Base-by-base conservation (phyloP, 2,329 filamentous ascomycete genomes). In the Ceratocystiopsis minuta region DNA sequence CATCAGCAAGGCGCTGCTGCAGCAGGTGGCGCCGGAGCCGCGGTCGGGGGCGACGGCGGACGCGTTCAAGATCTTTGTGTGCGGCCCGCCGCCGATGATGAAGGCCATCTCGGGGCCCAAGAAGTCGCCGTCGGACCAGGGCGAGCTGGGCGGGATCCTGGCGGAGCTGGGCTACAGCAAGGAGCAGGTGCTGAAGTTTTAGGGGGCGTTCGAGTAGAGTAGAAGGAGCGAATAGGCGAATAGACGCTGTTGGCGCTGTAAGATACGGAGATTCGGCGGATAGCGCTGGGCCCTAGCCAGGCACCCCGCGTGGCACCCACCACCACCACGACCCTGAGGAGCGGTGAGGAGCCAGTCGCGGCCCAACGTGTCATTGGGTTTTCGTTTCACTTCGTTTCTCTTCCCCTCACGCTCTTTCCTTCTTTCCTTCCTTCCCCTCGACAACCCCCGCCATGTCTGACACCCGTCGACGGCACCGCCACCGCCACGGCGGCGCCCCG, bases 151-250 rank as follows among this genome's bases (percentile, higher is more conserved):
- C 10, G 90, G 83, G 48, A 67, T 78, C 49, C 67, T 98, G 36
- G 76, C 84, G 68, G 83, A 59, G 49, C 46, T 59, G 39, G 56
- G 56, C 38, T 71, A 70, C 54, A 55, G 49, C 24, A 49, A 59
- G 40, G 67, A 96, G 45, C 90, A 96, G 67, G 87, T 96, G 33
- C 94, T 84, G 70, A 96, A 96, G 72, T 93, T 94, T 56, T 94
- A 67, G 39, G 13, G 13, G 32, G 32, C 6, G 20, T 20, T n/a
- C n/a, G n/a, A n/a, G n/a, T n/a, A n/a, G n/a, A n/a, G n/a, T n/a
- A n/a, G n/a, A n/a, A n/a, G n/a, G n/a, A n/a, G n/a, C n/a, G n/a
- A n/a, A n/a, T n/a, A n/a, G n/a, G n/a, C n/a, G n/a, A n/a, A n/a
- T n/a, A n/a, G n/a, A n/a, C n/a, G n/a, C n/a, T 20, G 20, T 20